Evolutionary conservation across 2,329 filamentous ascomycete species (phyloP).

Genomic region (Aschersonia sp.): DNA sequence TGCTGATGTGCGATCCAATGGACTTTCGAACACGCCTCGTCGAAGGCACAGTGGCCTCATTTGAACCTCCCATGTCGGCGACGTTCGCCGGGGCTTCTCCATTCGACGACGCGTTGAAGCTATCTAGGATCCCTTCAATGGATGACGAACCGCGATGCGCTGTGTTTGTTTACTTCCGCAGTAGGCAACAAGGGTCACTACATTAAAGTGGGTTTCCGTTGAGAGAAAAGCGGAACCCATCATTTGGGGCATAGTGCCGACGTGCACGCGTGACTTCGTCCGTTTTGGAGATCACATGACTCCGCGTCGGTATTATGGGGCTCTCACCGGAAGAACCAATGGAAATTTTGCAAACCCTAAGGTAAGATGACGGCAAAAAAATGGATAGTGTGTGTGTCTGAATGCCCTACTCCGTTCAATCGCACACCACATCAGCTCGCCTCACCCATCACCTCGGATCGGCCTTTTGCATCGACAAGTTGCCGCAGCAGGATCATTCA

Average conservation of each 20-base stretch:
- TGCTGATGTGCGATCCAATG: conserved; percentile 43
- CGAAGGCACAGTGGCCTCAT: conserved; percentile 35
- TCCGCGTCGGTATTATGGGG: conserved; percentile 1
- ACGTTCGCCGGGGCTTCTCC: conserved; percentile 2
- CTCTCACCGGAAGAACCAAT: conserved; percentile 16
- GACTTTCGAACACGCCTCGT: conserved; percentile 54
- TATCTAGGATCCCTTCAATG: neutral
- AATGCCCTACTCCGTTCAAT: conserved; percentile 22
- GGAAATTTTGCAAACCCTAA: conserved; percentile 28
- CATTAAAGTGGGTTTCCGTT: too few relatives aligned
- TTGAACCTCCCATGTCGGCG: conserved; percentile 16
- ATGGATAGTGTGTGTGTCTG: conserved; percentile 18
- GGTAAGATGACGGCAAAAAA: conserved; percentile 16
- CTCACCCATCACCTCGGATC: conserved; percentile 20
- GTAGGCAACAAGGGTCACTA: neutral
- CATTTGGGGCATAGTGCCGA: too few relatives aligned
- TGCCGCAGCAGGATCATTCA: conserved; percentile 26
- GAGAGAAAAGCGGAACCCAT: too few relatives aligned
- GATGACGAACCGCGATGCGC: conserved; percentile 12
- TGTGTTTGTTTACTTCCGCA: conserved; percentile 24
- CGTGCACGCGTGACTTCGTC: too few relatives aligned
- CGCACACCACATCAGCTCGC: conserved; percentile 20
- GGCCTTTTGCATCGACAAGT: conserved; percentile 23
- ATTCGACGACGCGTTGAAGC: neutral
- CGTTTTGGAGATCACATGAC: neutral